A percentile compares a stretch with the other conserved stretches of the same genome.
Evolutionary conservation across 192 early-diverging fungal species (phyloP).

Genomic region (Phycomyces blakesleeanus): DNA sequence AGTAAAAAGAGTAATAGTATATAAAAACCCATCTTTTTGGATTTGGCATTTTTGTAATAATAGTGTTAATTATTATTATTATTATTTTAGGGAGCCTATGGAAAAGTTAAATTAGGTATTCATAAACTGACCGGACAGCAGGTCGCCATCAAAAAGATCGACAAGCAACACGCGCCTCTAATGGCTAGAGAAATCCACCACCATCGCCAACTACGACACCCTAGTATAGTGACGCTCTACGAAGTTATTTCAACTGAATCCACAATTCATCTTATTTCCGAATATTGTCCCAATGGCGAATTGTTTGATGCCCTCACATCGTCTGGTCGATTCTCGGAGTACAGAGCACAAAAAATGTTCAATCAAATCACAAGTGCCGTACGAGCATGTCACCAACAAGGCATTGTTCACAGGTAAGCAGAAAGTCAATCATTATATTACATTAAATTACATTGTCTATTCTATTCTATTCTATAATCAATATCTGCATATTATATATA

Average conservation of each 20-base stretch:
- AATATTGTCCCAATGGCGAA: conserved; percentile 74
- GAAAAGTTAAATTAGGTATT: conserved; percentile 60
- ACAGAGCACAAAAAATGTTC: conserved; percentile 45
- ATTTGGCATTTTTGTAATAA: no score
- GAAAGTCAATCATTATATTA: no score
- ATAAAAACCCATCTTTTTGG: no score
- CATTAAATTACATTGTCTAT: no score
- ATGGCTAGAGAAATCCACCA: conserved; percentile 63
- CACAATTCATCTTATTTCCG: conserved; percentile 76
- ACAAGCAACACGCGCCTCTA: conserved; percentile 53
- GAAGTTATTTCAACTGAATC: conserved; percentile 72
- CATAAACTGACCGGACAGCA: conserved; percentile 56
- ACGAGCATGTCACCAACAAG: conserved; percentile 48
- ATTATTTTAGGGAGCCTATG: conserved; percentile 49
- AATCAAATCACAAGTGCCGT: conserved; percentile 47
- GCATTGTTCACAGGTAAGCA: conserved; percentile 49
- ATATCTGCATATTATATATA: neutral
- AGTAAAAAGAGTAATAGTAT: no score
- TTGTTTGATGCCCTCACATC: conserved; percentile 46
- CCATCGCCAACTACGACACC: conserved; percentile 67
- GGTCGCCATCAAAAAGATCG: conserved; percentile 61
- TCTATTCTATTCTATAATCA: no score
- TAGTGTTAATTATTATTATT: neutral
- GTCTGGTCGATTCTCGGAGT: conserved; percentile 40
- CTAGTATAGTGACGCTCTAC: conserved; percentile 74